These are phyloP conservation scores for Ambrosiella xylebori DNA, from an alignment of 2,329 filamentous ascomycete genomes.

Conservation along the genomic window DNA sequence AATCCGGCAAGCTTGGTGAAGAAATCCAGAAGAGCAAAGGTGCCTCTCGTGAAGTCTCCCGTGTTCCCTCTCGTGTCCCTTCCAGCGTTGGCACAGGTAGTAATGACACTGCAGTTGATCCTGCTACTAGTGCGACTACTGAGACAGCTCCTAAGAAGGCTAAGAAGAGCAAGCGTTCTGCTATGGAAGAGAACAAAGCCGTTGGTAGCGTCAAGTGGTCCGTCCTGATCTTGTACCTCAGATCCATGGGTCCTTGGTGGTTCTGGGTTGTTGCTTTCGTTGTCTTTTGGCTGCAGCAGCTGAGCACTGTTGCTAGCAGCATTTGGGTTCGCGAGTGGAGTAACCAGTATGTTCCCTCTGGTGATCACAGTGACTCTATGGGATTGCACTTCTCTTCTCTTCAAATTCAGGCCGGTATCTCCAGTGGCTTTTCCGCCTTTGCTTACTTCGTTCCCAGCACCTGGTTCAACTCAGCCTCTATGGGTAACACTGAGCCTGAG, in stretches of 20 bases:
- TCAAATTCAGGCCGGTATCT: constrained; percentile 6
- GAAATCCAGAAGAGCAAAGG: constrained; percentile 60
- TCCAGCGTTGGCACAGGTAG: constrained; percentile 55
- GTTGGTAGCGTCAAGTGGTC: constrained; percentile 74
- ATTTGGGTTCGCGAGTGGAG: constrained; percentile 94
- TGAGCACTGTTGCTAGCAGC: constrained; percentile 74
- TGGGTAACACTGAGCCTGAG: constrained; percentile 2
- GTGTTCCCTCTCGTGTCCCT: constrained; percentile 57
- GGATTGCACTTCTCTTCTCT: neutral
- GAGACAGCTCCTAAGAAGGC: constrained; percentile 31
- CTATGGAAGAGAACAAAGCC: constrained; percentile 60
- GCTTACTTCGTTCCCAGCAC: constrained; percentile 4
- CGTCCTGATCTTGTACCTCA: constrained; percentile 72
- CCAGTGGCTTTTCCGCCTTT: constrained; percentile 1
- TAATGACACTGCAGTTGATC: constrained; percentile 31
- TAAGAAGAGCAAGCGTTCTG: constrained; percentile 28
- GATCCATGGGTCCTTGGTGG: constrained; percentile 88
- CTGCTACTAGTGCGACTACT: constrained; percentile 26
- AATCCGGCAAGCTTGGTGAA: constrained; percentile 76
- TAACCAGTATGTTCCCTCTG: constrained; percentile 56
- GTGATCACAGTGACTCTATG: constrained; percentile 13
- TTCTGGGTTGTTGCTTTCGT: constrained; percentile 68
- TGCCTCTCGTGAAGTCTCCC: constrained; percentile 52
- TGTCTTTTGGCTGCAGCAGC: constrained; percentile 67
- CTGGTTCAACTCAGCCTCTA: constrained; percentile 6